A percentile compares a stretch with the other conserved stretches of the same genome.
These are phyloP conservation scores for Dendrobium huoshanense DNA, from an alignment of 106 monocot species.

Conservation along the genomic window DNA sequence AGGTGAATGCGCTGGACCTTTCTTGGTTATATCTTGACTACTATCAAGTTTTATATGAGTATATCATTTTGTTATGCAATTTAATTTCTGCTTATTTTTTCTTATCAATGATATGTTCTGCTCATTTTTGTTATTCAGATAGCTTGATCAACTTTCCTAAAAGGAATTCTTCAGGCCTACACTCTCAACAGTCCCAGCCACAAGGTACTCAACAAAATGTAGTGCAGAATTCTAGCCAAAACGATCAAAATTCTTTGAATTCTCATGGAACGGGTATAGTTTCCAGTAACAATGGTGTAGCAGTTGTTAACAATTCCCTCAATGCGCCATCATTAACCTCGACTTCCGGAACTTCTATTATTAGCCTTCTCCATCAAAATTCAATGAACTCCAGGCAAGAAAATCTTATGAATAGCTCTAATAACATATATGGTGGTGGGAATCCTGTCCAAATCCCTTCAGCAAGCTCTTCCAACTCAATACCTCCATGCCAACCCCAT, in stretches of 20 bases:
- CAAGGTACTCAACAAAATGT: slow-evolving; percentile 30
- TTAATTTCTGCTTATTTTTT: not conserved
- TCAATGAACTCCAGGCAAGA: slow-evolving; percentile 52
- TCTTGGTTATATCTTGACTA: not conserved
- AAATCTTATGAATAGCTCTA: slow-evolving; percentile 20
- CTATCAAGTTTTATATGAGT: not conserved
- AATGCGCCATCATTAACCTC: slow-evolving; percentile 20
- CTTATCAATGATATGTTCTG: not conserved
- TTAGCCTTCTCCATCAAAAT: slow-evolving; percentile 43
- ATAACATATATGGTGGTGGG: slow-evolving; percentile 22
- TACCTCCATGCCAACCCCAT: slow-evolving; percentile 36
- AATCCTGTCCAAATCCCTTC: slow-evolving; percentile 53
- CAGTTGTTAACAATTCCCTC: slow-evolving; percentile 29
- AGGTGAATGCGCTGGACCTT: not conserved
- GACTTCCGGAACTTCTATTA: slow-evolving; percentile 22
- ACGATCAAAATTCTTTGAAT: slow-evolving; percentile 25
- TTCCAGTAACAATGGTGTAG: slow-evolving; percentile 26
- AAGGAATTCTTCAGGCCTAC: slow-evolving; percentile 24
- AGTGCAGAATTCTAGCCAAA: slow-evolving; percentile 29
- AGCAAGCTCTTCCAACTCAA: slow-evolving; percentile 42
- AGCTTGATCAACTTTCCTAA: slow-evolving; percentile 54
- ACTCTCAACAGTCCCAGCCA: slow-evolving; percentile 22
- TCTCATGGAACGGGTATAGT: slow-evolving; percentile 14
- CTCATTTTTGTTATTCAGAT: slow-evolving; percentile 23
- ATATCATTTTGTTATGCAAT: not conserved